These are phyloP conservation scores for Aciculoconidium aculeatum DNA, from an alignment of 805 yeast species.

Conservation along the genomic window DNA sequence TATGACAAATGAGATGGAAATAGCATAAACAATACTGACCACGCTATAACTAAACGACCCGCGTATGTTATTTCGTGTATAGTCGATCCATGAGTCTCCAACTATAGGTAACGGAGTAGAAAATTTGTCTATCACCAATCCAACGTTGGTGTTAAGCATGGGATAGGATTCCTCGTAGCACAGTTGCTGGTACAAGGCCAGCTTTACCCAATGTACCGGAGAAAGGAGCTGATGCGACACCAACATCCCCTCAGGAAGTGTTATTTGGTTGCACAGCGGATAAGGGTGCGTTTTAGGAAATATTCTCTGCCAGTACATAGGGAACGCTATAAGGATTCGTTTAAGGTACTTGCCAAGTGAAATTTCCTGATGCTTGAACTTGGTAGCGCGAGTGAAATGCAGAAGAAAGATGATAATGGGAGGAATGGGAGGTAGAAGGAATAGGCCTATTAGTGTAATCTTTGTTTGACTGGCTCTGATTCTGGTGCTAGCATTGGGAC, in stretches of 20 bases:
- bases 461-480: too few relatives aligned
- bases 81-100: conserved; percentile 44
- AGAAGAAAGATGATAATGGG: too few relatives aligned
- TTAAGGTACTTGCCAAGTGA: too few relatives aligned
- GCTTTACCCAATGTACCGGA: conserved; percentile 17
- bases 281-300: conserved; percentile 18
- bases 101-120: conserved; percentile 38
- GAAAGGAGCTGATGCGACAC: conserved; percentile 19
- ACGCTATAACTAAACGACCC: conserved; percentile 51
- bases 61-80: conserved; percentile 21
- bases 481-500: too few relatives aligned
- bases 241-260: conserved; percentile 29
- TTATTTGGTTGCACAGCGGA: conserved; percentile 26
- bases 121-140: conserved; percentile 22
- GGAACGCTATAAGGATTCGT: too few relatives aligned
- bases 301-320: conserved; percentile 32
- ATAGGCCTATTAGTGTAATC: too few relatives aligned
- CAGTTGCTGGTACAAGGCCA: conserved; percentile 23
- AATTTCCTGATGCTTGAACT: too few relatives aligned
- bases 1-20: conserved; percentile 60
- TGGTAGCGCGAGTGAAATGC: too few relatives aligned
- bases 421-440: too few relatives aligned
- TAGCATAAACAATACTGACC: conserved; percentile 56
- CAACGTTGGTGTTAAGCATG: conserved; percentile 34
- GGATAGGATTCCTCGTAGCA: conserved; percentile 30